phyloP scores from a whole-genome alignment of 1,284 basidiomycete genomes.

The Leccinum pachyderme region DNA sequence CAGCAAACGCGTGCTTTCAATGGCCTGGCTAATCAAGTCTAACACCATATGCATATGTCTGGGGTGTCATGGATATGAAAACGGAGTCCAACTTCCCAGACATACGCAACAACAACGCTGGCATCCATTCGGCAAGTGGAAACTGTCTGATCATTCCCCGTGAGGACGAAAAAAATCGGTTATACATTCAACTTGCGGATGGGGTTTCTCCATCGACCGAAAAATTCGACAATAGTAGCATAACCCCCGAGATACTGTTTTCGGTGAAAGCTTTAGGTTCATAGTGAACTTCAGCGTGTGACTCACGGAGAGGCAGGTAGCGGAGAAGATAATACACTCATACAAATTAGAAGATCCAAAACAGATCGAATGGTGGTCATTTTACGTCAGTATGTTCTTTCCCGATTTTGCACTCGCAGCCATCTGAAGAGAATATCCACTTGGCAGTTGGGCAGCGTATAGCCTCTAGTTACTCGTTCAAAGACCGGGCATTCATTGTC shows the following conservation, averaged over 20 bases:
- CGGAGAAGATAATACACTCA: neutral
- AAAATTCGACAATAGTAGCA: neutral
- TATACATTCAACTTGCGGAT: neutral
- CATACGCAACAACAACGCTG: neutral
- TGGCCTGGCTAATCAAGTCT: neutral
- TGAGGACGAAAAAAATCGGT: neutral
- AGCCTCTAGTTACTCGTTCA: neutral
- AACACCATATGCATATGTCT: neutral
- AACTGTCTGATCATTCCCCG: neutral
- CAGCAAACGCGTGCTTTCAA: neutral
- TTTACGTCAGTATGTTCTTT: neutral
- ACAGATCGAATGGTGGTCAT: neutral
- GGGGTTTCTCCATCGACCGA: neutral
- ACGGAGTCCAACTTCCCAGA: neutral
- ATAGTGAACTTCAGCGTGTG: neutral
- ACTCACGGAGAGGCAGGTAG: neutral
- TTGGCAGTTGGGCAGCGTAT: neutral
- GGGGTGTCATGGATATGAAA: neutral
- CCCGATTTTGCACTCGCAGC: neutral
- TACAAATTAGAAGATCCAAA: neutral
- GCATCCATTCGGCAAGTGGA: neutral
- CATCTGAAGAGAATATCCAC: neutral
- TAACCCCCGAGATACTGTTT: neutral
- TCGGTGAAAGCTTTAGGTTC: neutral
- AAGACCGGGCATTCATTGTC: neutral